These are phyloP conservation scores for Macadamia integrifolia DNA, from an alignment of 164 flowering plant genomes.

Conservation along the genomic window DNA sequence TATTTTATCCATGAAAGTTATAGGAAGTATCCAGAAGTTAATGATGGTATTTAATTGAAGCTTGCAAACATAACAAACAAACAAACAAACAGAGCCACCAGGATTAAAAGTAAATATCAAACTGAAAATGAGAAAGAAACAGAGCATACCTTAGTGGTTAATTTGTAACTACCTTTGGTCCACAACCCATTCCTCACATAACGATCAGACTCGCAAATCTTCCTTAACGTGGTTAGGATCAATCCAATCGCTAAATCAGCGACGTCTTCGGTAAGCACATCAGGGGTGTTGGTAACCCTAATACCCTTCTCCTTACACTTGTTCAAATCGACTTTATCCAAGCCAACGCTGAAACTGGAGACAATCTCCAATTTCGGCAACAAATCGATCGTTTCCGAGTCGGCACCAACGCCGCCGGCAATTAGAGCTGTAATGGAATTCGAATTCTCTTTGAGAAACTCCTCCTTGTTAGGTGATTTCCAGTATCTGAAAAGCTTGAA, in stretches of 20 bases:
- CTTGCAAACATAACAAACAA: constrained; percentile 17
- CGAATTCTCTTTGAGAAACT: background rate
- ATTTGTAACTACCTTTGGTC: constrained; percentile 35
- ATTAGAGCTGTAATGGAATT: constrained; percentile 66
- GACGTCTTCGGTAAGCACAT: no score
- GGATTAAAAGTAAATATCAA: no score
- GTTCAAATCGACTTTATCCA: constrained; percentile 73
- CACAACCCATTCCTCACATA: constrained; percentile 49
- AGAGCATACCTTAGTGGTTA: constrained; percentile 60
- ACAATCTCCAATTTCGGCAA: constrained; percentile 81
- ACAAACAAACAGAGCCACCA: no score
- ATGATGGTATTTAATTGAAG: no score
- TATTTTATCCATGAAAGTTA: no score
- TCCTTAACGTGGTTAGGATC: constrained; percentile 12
- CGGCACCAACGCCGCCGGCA: constrained; percentile 60
- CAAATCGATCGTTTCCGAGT: constrained; percentile 53
- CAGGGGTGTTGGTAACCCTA: constrained; percentile 82
- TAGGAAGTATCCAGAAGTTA: no score
- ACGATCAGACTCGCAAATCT: constrained; percentile 40
- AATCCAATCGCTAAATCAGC: no score
- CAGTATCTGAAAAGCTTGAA: constrained; percentile 62
- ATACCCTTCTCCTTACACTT: constrained; percentile 52
- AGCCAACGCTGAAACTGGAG: constrained; percentile 69
- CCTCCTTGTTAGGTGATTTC: constrained; percentile 22
- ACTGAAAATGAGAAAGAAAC: background rate